Evolutionary conservation across 2,329 filamentous ascomycete species (phyloP), one percentile per base, ranked within the genome.

Genomic region (Volutella citrinella): DNA sequence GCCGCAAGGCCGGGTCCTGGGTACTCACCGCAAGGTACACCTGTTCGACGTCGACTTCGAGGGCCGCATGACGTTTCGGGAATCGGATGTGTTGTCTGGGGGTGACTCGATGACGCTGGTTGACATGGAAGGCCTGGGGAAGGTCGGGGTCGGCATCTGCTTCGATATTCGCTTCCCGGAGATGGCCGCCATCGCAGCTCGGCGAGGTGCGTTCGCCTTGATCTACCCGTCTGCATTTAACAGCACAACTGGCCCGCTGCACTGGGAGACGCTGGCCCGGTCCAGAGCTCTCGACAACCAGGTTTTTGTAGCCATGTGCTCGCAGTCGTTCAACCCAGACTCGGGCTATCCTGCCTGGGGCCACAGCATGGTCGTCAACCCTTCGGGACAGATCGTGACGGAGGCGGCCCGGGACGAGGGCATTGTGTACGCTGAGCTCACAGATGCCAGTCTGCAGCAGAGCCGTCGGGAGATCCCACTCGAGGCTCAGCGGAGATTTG

Each of bases 111-210:
- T 95, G 38, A 95, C 90, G 0, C 64, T 96, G 5, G 72, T 96
- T 15, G 84, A 95, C 46, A 68, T 95, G n/a, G 87, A 88, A 4
- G 87, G 84, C 43, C 95, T 93, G 61, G 91, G 91, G 36, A 84
- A 79, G 59, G 76, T 97, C 38, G 88, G 78, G 4, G 69, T 97
- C 5, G 89, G 85, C n/a, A 96, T 97, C 56, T 97, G 91, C 74
- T 97, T 97, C 66, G 91, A 97, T 64, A 79, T 97, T 32, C 87
- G 91, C 18, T 97, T 97, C 68, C 90, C 91, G 0, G 91, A 97
- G 65, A 72, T 95, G 8, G 91, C 88, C 3, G 91, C 79, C 58
- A 82, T 96, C 35, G 90, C 90, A 0, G 87, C 90, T n/a, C 75
- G 91, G 15, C 80, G 80, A 51, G 88, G 84, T n/a, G 84, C 80